Conservation (phyloP, 1,284 basidiomycete species). For the Pisolithus thermaeus region DNA sequence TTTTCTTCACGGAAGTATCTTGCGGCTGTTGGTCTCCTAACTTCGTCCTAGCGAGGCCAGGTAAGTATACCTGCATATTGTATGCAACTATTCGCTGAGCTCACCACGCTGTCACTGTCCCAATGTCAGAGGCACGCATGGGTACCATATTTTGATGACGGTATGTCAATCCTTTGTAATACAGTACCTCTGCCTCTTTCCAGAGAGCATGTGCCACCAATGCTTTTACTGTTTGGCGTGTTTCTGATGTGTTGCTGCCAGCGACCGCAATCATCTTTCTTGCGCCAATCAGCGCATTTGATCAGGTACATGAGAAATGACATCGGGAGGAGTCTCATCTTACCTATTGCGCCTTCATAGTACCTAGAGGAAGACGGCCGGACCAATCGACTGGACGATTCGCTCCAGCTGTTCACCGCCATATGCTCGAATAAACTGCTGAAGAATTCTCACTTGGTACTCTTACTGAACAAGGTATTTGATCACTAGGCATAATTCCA, state of each 20-base stretch:
- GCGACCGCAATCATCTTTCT: slow-evolving; percentile 71
- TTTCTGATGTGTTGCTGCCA: slow-evolving; percentile 23
- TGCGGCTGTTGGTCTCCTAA: slow-evolving; percentile 5
- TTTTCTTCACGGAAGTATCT: slow-evolving; percentile 1
- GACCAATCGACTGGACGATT: slow-evolving; percentile 75
- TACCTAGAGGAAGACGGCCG: slow-evolving; percentile 75
- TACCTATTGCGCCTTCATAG: slow-evolving; percentile 30
- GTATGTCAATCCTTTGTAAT: slow-evolving; percentile 33
- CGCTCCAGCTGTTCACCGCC: slow-evolving; percentile 66
- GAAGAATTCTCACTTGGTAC: slow-evolving; percentile 62
- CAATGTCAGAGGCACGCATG: slow-evolving; percentile 60
- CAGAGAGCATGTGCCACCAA: slow-evolving; percentile 11
- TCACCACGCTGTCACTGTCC: slow-evolving; percentile 12
- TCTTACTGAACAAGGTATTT: slow-evolving; percentile 70
- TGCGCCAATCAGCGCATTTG: slow-evolving; percentile 77
- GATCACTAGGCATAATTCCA: not conserved
- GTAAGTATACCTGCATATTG: slow-evolving; percentile 26
- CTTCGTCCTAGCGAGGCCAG: slow-evolving; percentile 43
- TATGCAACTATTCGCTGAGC: slow-evolving; percentile 14
- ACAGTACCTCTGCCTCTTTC: not conserved
- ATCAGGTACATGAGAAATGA: slow-evolving; percentile 48
- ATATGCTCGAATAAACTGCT: slow-evolving; percentile 72
- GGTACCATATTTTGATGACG: slow-evolving; percentile 80
- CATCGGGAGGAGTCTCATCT: slow-evolving; percentile 5
- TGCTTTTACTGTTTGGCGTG: slow-evolving; percentile 6